A percentile compares a stretch with the other conserved stretches of the same genome.
phyloP scores from a whole-genome alignment of 2,329 filamentous ascomycete genomes.

The Penicillium sp. region DNA sequence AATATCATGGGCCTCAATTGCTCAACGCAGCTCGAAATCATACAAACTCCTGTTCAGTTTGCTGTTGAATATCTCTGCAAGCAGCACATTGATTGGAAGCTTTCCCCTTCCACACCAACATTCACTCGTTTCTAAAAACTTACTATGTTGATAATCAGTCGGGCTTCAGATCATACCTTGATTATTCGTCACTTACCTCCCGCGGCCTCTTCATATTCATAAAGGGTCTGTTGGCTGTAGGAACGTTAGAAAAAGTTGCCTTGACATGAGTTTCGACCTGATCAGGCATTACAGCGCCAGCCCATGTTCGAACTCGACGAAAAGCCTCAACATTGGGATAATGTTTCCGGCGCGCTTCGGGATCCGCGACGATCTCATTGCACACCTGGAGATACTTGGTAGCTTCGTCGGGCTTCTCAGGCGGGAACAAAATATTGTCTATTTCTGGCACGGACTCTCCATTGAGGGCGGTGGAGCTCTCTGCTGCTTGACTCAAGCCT shows the following conservation, averaged over 20 bases:
- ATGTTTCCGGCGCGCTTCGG: neutral
- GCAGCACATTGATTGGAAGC: no score
- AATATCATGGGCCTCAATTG: no score
- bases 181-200: neutral
- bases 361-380: conserved; percentile 12
- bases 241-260: neutral
- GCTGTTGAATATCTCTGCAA: no score
- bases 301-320: conserved; percentile 17
- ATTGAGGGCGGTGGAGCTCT: neutral
- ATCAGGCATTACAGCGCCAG: conserved; percentile 11
- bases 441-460: neutral
- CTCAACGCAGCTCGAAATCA: no score
- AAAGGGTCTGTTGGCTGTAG: neutral
- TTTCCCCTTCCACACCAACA: no score
- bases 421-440: neutral
- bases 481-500: neutral
- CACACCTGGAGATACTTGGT: conserved; percentile 10
- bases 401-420: neutral
- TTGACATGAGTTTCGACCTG: conserved; percentile 2
- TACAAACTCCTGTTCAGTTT: no score
- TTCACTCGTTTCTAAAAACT: neutral
- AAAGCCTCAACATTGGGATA: conserved; percentile 10
- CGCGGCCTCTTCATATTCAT: neutral
- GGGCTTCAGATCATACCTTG: neutral
- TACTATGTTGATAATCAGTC: neutral